Evolutionary conservation across 257 asterid species (phyloP), one percentile per base, ranked within the genome.

Genomic region (Verbascum thapsus): DNA sequence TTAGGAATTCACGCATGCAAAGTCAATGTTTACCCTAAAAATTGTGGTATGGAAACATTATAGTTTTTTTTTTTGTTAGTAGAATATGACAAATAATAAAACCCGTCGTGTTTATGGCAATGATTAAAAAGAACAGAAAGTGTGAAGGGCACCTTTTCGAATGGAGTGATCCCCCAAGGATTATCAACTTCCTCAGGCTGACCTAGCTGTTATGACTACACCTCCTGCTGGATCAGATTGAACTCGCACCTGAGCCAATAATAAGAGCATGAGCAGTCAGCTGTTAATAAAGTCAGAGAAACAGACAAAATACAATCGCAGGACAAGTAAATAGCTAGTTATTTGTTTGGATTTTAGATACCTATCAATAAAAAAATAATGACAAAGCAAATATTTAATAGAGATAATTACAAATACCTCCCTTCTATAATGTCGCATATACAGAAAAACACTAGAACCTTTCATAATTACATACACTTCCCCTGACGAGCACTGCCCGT

Each of bases 221-320:
- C 98, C 88, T 18, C 98, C 96, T 53, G 86, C 96, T 51, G 98
- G 96, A 78, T 91, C 96, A 8, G 98, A 85, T 68, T 91, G 98
- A 69, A 91, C 95, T 2, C 98, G 85, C 53, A 91, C 98, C 96
- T 91, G 59, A 55, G 71, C 71, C 73, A 69, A 50, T 61, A 69
- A 52, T 15, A 18, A 56, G 59, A 6, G 50, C 63, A 66, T 52
- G 23, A 26, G 32, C 5, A 26, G 32, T 26, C 32, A 5, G 32
- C 32, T 26, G 3, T 26, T 26, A 26, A 26, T 26, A 26, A 26
- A 26, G 32, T 26, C 32, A 49, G 49, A 57, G 6, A 60, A 6
- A 66, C 16, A 26, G 32, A 60, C 20, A 40, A 23, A 6, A 50
- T 34, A 64, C 56, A 32, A 20, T 39, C 18, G 50, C 32, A 5